phyloP scores from a whole-genome alignment of 495 filamentous ascomycete genomes.

The Hyaloscypha bicolor region DNA sequence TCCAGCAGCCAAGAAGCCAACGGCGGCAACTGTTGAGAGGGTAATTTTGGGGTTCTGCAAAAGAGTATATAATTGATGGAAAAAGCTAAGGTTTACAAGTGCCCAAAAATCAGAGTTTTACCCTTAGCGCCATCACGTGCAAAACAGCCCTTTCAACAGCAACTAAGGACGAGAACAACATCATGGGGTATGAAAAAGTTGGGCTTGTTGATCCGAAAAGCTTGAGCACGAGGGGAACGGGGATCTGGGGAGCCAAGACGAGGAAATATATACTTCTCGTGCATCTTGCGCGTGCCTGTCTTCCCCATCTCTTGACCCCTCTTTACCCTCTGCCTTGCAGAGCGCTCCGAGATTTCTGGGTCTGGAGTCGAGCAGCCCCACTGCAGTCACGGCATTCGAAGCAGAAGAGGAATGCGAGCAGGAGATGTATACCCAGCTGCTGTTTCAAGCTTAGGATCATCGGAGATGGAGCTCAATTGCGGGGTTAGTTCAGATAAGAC shows the following conservation, averaged over 20 bases:
- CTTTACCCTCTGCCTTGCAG: too few relatives aligned
- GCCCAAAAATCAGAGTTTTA: too few relatives aligned
- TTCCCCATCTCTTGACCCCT: too few relatives aligned
- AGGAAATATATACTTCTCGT: too few relatives aligned
- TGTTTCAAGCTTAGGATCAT: neutral
- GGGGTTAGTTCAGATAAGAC: neutral
- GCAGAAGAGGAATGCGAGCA: neutral
- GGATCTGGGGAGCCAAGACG: too few relatives aligned
- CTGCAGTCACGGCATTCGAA: neutral
- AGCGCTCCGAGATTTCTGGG: neutral
- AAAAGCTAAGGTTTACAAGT: too few relatives aligned
- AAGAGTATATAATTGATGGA: too few relatives aligned
- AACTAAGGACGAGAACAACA: constrained; percentile 2
- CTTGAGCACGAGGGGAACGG: constrained; percentile 35
- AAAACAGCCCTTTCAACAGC: too few relatives aligned
- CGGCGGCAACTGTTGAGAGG: too few relatives aligned
- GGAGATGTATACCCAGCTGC: neutral
- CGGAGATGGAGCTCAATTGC: neutral
- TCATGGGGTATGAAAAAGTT: neutral
- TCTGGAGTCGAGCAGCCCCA: neutral
- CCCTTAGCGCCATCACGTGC: too few relatives aligned
- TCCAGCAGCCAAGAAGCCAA: neutral
- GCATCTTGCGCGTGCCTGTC: too few relatives aligned
- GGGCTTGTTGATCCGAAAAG: neutral
- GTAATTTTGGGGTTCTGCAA: too few relatives aligned